Conservation (phyloP, 768 basidiomycete genomes). For the Mycena sanguinolenta region DNA sequence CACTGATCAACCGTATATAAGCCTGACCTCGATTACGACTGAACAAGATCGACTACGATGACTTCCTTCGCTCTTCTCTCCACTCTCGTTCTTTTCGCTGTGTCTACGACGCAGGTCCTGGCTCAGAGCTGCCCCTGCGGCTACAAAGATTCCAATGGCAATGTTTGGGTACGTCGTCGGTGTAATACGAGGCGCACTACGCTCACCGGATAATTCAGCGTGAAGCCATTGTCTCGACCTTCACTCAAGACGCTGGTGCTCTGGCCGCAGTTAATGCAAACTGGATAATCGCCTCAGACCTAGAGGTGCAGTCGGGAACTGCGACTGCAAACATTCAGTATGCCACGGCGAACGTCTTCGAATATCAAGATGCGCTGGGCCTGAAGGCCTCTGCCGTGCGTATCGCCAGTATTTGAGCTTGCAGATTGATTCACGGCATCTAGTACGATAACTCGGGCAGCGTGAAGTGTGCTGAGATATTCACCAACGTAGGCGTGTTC, state of each 20-base stretch:
- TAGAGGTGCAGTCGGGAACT: conserved; percentile 28
- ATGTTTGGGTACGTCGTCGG: conserved; percentile 29
- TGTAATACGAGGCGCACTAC: too few relatives aligned
- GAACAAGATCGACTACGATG: conserved; percentile 9
- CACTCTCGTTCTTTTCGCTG: not conserved
- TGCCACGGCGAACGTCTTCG: conserved; percentile 20
- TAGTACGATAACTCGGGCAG: conserved; percentile 22
- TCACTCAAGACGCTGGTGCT: conserved; percentile 32
- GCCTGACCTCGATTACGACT: too few relatives aligned
- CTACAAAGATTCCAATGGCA: conserved; percentile 32
- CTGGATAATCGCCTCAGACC: conserved; percentile 32
- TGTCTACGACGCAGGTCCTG: conserved; percentile 4
- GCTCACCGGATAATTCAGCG: conserved; percentile 15
- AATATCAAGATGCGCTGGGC: conserved; percentile 29
- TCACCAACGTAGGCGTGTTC: conserved; percentile 19
- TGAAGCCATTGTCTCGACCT: too few relatives aligned
- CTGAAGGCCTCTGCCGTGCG: conserved; percentile 35
- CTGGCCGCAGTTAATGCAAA: conserved; percentile 30
- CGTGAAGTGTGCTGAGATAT: conserved; percentile 33
- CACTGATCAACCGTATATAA: not conserved
- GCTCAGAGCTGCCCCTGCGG: conserved; percentile 35
- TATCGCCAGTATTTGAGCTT: too few relatives aligned
- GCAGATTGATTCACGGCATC: too few relatives aligned
- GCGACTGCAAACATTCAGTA: conserved; percentile 33
- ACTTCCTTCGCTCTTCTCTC: conserved; percentile 6